Conservation (phyloP, 2,329 filamentous ascomycete species). For the Tothia fuscella region DNA sequence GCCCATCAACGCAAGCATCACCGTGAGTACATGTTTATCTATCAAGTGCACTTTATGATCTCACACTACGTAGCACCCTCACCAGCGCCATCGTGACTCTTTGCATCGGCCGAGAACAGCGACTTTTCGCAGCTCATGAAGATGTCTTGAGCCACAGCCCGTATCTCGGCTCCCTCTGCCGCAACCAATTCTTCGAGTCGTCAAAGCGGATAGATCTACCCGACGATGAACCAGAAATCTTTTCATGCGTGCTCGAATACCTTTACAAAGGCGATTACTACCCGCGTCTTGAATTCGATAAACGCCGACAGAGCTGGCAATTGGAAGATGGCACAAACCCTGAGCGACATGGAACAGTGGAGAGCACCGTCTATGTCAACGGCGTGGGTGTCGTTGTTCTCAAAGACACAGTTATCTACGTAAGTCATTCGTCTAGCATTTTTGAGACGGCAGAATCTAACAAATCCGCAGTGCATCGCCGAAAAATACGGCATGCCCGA, state of each 20-base stretch:
- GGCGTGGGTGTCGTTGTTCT: constrained; percentile 56
- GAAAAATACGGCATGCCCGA: constrained; percentile 74
- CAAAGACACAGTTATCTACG: constrained; percentile 81
- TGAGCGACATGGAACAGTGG: constrained; percentile 19
- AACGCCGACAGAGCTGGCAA: constrained; percentile 67
- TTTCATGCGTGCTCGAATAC: constrained; percentile 81
- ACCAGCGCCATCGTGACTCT: constrained; percentile 59
- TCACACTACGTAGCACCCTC: constrained; percentile 15
- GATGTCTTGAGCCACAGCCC: constrained; percentile 67
- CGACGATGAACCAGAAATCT: constrained; percentile 79
- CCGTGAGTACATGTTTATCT: constrained; percentile 16
- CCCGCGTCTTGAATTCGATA: constrained; percentile 70
- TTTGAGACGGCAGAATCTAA: constrained; percentile 11
- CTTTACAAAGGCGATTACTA: constrained; percentile 93
- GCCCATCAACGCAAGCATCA: constrained; percentile 2
- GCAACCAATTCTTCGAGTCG: constrained; percentile 49
- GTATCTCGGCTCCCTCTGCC: constrained; percentile 59
- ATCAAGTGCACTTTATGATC: constrained; percentile 18
- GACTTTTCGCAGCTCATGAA: constrained; percentile 86
- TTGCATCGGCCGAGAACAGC: constrained; percentile 66
- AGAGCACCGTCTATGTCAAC: constrained; percentile 46
- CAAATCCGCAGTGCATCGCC: constrained; percentile 50
- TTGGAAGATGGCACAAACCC: constrained; percentile 54
- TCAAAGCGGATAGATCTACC: constrained; percentile 67
- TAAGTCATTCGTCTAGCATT: constrained; percentile 22